Percentiles rank a stretch among this genome's conserved stretches.
These are phyloP conservation scores for Ormosia emarginata DNA, from an alignment of 306 rosid species.

Conservation along the genomic window DNA sequence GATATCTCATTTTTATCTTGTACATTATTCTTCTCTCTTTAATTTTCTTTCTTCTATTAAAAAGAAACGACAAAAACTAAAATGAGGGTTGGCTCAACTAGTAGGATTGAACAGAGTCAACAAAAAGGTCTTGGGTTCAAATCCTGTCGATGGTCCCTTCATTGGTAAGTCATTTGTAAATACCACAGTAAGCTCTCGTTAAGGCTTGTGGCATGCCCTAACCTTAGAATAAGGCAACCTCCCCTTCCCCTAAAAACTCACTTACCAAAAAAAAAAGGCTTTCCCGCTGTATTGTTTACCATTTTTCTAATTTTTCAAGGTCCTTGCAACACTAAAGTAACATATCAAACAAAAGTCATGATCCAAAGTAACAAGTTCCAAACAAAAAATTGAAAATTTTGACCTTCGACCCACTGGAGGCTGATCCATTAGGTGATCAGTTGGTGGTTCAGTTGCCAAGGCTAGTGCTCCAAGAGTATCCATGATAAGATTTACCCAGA, in stretches of 20 bases:
- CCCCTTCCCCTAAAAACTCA: not conserved
- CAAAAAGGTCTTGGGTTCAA: not conserved
- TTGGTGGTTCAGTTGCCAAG: slow-evolving; percentile 97
- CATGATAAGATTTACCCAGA: slow-evolving; percentile 99
- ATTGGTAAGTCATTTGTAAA: not conserved
- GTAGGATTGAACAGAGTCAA: not conserved
- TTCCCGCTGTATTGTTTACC: not conserved
- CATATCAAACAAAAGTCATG: not conserved
- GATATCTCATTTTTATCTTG: not conserved
- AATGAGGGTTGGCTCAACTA: not conserved
- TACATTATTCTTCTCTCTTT: not conserved
- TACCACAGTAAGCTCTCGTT: not conserved
- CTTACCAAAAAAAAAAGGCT: not conserved
- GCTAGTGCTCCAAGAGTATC: slow-evolving; percentile 98
- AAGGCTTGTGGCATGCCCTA: not conserved
- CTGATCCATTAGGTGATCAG: slow-evolving; percentile 84
- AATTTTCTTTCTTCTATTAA: not conserved
- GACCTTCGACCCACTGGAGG: slow-evolving; percentile 84
- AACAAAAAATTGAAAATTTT: not conserved
- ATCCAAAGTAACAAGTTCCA: not conserved
- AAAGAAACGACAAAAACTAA: not conserved
- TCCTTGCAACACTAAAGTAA: not conserved
- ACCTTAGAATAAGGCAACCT: not conserved
- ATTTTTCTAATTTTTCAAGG: not conserved
- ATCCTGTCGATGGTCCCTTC: not conserved